A percentile compares a stretch with the other conserved stretches of the same genome.
phyloP scores from a whole-genome alignment of 768 basidiomycete genomes.

The Galerina sulciceps region DNA sequence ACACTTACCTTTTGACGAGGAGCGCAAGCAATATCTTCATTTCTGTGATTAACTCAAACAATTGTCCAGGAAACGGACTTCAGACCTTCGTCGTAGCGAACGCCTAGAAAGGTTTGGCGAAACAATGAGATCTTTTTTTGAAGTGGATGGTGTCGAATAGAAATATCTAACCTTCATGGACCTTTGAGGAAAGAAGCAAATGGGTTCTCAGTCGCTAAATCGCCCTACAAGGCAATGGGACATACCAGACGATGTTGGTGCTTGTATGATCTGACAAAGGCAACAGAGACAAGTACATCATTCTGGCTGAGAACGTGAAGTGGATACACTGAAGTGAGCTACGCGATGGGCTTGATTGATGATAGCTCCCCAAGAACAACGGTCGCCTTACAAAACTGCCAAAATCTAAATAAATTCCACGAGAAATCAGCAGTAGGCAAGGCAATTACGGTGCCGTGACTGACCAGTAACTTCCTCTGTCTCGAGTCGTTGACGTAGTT shows the following conservation, averaged over 20 bases:
- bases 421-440: not conserved
- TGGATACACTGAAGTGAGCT: not conserved
- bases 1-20: not conserved
- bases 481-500: not conserved
- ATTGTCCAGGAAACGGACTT: not conserved
- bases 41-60: not conserved
- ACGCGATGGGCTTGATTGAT: not conserved
- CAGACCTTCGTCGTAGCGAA: not conserved
- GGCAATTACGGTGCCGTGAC: not conserved
- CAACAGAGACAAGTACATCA: not conserved
- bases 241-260: not conserved
- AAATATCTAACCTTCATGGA: constrained; percentile 1
- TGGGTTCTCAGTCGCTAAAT: too few relatives aligned
- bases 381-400: not conserved
- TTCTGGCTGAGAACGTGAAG: not conserved
- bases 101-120: not conserved
- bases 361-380: too few relatives aligned
- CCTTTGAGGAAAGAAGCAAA: not conserved
- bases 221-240: not conserved
- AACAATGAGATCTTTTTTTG: not conserved
- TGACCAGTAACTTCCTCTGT: not conserved
- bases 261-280: not conserved
- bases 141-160: not conserved
- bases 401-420: not conserved
- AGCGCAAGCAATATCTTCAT: not conserved